phyloP scores from a whole-genome alignment of 2,329 filamentous ascomycete species.

The Diaporthe batatas region DNA sequence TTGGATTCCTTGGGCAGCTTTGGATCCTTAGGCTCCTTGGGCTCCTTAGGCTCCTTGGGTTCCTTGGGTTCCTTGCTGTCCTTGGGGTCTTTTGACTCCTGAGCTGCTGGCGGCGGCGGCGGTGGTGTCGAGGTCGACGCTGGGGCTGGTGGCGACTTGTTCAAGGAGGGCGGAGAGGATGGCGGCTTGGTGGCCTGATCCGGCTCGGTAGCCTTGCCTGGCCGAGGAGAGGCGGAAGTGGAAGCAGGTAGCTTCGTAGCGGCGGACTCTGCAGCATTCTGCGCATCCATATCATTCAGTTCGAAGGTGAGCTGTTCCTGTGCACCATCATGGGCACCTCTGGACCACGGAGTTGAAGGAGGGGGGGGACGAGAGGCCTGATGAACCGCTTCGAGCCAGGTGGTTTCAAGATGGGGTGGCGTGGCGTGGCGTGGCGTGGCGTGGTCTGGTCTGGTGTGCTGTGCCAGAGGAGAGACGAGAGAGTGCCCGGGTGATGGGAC shows the following conservation, averaged over 20 bases:
- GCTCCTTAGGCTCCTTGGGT: background rate
- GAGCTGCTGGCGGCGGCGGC: background rate
- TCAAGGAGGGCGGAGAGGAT: constrained; percentile 44
- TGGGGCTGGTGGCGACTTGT: constrained; percentile 45
- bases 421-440: constrained; percentile 19
- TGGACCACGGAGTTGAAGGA: constrained; percentile 50
- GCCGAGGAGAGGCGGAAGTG: constrained; percentile 32
- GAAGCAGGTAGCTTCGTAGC: constrained; percentile 68
- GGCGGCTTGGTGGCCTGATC: constrained; percentile 51
- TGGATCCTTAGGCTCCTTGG: background rate
- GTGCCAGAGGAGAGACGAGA: constrained; percentile 19
- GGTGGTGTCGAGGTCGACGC: constrained; percentile 44
- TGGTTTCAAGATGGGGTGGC: constrained; percentile 1
- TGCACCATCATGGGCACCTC: constrained; percentile 71
- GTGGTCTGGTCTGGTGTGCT: constrained; percentile 8
- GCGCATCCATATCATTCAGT: constrained; percentile 78
- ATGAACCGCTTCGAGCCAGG: constrained; percentile 39
- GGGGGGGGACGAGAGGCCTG: constrained; percentile 40
- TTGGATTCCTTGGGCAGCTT: constrained; percentile 34
- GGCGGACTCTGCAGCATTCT: constrained; percentile 75
- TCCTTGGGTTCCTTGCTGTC: constrained; percentile 1
- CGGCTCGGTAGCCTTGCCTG: constrained; percentile 46
- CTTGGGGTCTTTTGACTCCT: constrained; percentile 4
- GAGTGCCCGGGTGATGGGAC: constrained; percentile 1
- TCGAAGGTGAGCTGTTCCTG: constrained; percentile 62